Conservation (phyloP, 176 grass and related monocot species). For the Cymbopogon citratus region DNA sequence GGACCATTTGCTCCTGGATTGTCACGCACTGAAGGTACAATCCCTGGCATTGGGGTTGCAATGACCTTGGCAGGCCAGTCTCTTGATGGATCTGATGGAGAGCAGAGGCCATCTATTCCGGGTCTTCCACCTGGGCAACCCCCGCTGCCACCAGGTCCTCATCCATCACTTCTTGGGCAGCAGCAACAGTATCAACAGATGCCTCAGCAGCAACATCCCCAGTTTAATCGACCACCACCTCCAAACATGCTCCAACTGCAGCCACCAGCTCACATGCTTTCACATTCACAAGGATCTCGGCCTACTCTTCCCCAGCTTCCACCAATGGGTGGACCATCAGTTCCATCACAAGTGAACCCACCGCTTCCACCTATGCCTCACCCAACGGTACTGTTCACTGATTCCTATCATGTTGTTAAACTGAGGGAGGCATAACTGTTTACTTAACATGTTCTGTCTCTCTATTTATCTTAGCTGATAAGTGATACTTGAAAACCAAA, state of each 20-base stretch:
- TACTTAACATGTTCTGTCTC: neutral
- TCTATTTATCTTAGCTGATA: neutral
- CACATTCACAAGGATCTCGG: constrained; percentile 65
- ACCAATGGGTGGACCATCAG: constrained; percentile 50
- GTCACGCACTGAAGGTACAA: constrained; percentile 71
- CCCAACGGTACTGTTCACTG: constrained; percentile 59
- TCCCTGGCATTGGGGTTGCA: constrained; percentile 79
- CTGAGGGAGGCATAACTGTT: neutral
- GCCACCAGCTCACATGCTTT: constrained; percentile 67
- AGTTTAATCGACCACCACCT: constrained; percentile 56
- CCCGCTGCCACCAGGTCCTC: constrained; percentile 90
- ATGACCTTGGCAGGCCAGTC: constrained; percentile 46
- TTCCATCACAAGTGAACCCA: constrained; percentile 54
- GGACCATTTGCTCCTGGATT: constrained; percentile 69
- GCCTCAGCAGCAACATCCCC: constrained; percentile 64
- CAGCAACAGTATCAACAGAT: constrained; percentile 84
- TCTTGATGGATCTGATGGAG: constrained; percentile 70
- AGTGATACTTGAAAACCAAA: neutral
- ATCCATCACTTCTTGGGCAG: constrained; percentile 95
- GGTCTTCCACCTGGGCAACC: constrained; percentile 74
- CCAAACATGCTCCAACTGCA: constrained; percentile 71
- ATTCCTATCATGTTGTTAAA: neutral
- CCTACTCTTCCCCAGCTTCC: constrained; percentile 49
- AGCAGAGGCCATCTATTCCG: constrained; percentile 54
- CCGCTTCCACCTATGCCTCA: constrained; percentile 75